Base-by-base conservation (phyloP, 495 filamentous ascomycete species). In the Daldinia caldariorum region DNA sequence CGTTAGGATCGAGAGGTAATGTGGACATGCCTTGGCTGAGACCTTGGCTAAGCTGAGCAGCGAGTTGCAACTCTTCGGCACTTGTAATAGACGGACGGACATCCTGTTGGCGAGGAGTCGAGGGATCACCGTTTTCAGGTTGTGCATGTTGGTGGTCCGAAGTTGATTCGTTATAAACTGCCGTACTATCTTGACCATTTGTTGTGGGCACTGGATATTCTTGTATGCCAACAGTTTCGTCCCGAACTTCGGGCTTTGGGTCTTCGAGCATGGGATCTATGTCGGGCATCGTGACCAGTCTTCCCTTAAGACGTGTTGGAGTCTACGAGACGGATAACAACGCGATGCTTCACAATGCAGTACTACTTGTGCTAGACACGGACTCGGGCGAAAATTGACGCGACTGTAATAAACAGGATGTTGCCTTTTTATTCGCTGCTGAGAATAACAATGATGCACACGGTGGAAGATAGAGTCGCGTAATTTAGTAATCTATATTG, bases 21-120 rank as follows among this genome's bases (percentile, higher is more conserved):
- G 64, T 41, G 7, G 76, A 63, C 45, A 76, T 71, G 47, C 70
- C 72, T 58, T 75, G 72, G 34, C 70, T 75, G 20, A 85, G 74
- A 51, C 75, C 82, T 56, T 83, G 83, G 45, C 82, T 83, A 47
- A 86, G 69, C 71, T 86, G 85, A 35, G 84, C 85, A 4, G 84
- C 82, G 3, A 87, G 75, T 59, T 83, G 83, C 22, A 86, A 78
- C 64, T 86, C 84, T 58, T 84, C 83, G 16, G 75, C 73, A 61
- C 77, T 82, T 8, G 76, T 74, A 29, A 82, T 72, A 1, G 74
- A 69, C 4, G 79, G 66, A 14, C 72, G 76, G 3, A 70, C 55
- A 29, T 75, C 67, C 34, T 78, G 73, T 31, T 78, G 78, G 41
- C 71, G 74, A 12, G 77, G 74, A 1, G 77, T 31, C 7, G 77